Percentiles rank a stretch among this genome's conserved stretches.
phyloP scores from a whole-genome alignment of 192 early-diverging fungal genomes.

The Spizellomyces sp. region DNA sequence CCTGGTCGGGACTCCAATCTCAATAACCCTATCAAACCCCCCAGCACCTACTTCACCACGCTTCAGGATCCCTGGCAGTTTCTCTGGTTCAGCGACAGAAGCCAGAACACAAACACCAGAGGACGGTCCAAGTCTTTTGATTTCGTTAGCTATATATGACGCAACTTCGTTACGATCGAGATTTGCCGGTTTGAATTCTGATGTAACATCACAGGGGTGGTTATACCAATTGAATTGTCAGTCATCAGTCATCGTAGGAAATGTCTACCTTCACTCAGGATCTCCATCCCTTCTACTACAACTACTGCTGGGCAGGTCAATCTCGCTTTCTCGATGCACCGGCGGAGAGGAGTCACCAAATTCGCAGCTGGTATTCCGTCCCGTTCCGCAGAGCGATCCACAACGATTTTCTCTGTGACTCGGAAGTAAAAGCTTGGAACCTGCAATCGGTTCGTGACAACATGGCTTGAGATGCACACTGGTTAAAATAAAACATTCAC shows the following conservation, averaged over 20 bases:
- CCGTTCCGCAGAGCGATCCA: not conserved
- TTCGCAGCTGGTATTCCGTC: not conserved
- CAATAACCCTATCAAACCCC: conserved; percentile 29
- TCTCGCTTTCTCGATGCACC: conserved; percentile 44
- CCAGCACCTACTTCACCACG: conserved; percentile 10
- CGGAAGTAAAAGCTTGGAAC: conserved; percentile 12
- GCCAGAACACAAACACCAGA: conserved; percentile 28
- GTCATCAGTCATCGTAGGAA: not conserved
- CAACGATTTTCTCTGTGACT: conserved; percentile 11
- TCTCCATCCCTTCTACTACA: conserved; percentile 54
- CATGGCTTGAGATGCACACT: not conserved
- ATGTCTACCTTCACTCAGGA: conserved; percentile 46
- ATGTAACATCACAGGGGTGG: not conserved
- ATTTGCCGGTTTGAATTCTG: conserved; percentile 6
- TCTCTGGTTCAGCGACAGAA: not conserved
- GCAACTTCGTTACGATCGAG: conserved; percentile 24
- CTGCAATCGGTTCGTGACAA: not conserved
- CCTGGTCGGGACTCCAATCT: conserved; percentile 14
- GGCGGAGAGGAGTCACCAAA: conserved; percentile 31
- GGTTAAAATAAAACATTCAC: not conserved
- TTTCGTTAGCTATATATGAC: conserved; percentile 16
- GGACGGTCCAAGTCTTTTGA: not conserved
- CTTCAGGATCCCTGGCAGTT: conserved; percentile 2
- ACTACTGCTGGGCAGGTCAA: conserved; percentile 50
- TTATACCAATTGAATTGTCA: not conserved